Conservation (phyloP, 2,329 filamentous ascomycete species). For the Chrysoporthe cubensis region DNA sequence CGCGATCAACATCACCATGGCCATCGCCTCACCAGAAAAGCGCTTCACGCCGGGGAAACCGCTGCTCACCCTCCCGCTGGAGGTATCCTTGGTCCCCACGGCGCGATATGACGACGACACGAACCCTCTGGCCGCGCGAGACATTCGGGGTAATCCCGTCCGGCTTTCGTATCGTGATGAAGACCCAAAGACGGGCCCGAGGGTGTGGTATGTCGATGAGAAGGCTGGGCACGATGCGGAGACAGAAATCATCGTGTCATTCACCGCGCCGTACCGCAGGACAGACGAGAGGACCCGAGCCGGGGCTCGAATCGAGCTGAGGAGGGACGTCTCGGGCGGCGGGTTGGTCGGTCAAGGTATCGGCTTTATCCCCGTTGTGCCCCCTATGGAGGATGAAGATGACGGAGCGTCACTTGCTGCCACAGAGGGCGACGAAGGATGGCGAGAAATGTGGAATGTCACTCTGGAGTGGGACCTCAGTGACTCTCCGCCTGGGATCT, state of each 20-base stretch:
- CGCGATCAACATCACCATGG: too few relatives aligned
- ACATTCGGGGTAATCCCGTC: not conserved
- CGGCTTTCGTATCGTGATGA: conserved; percentile 5
- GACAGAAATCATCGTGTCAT: conserved; percentile 3
- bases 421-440: not conserved
- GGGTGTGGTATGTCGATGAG: conserved; percentile 15
- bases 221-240: not conserved
- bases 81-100: conserved; percentile 9
- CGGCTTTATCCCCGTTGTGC: conserved; percentile 17
- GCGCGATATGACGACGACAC: conserved; percentile 16
- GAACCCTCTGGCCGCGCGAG: not conserved
- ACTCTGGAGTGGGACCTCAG: conserved; percentile 21
- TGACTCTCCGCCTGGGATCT: not conserved
- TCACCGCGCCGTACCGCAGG: conserved; percentile 17
- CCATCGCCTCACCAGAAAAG: too few relatives aligned
- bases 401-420: too few relatives aligned
- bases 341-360: conserved; percentile 17
- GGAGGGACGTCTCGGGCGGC: conserved; percentile 17
- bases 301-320: conserved; percentile 20
- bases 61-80: conserved; percentile 16
- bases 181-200: conserved; percentile 14
- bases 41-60: not conserved
- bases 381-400: not conserved
- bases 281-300: conserved; percentile 19
- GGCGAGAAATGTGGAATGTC: conserved; percentile 5